phyloP scores from a whole-genome alignment of 345 rosid genomes.

The Raphanus sativus region DNA sequence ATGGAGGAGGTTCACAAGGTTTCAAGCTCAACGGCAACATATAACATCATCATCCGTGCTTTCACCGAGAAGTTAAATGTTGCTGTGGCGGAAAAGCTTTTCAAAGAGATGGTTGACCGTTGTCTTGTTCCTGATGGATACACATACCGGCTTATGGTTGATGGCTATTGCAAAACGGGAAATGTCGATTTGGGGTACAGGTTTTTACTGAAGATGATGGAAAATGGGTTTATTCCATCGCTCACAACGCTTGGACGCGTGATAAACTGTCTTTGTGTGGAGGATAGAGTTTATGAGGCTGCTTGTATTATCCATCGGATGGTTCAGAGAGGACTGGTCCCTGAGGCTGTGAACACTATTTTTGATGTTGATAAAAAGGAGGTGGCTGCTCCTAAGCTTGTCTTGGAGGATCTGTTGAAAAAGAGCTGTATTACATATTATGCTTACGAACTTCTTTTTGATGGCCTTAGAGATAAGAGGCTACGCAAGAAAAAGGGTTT shows the following conservation, averaged over 20 bases:
- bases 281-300: slow-evolving; percentile 68
- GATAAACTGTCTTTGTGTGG: slow-evolving; percentile 74
- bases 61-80: slow-evolving; percentile 65
- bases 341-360: slow-evolving; percentile 69
- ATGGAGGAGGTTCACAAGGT: slow-evolving; percentile 55
- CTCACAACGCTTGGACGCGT: slow-evolving; percentile 73
- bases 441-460: slow-evolving; percentile 80
- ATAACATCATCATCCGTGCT: slow-evolving; percentile 75
- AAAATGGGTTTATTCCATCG: slow-evolving; percentile 67
- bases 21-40: slow-evolving; percentile 58
- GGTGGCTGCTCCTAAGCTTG: slow-evolving; percentile 87
- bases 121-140: slow-evolving; percentile 68
- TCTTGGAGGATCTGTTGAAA: slow-evolving; percentile 86
- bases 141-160: slow-evolving; percentile 74
- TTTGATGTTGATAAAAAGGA: slow-evolving; percentile 73
- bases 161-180: slow-evolving; percentile 83
- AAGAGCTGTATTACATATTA: slow-evolving; percentile 73
- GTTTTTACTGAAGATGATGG: slow-evolving; percentile 57
- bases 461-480: slow-evolving; percentile 81
- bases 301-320: slow-evolving; percentile 64
- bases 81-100: slow-evolving; percentile 61
- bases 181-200: slow-evolving; percentile 53
- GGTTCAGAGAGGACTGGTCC: slow-evolving; percentile 72
- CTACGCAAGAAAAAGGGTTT: slow-evolving; percentile 51
- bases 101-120: slow-evolving; percentile 58